Percentiles rank a stretch among this genome's conserved stretches.
These are phyloP conservation scores for Hemileccinum rubropunctum DNA, from an alignment of 768 basidiomycete species.

Conservation along the genomic window DNA sequence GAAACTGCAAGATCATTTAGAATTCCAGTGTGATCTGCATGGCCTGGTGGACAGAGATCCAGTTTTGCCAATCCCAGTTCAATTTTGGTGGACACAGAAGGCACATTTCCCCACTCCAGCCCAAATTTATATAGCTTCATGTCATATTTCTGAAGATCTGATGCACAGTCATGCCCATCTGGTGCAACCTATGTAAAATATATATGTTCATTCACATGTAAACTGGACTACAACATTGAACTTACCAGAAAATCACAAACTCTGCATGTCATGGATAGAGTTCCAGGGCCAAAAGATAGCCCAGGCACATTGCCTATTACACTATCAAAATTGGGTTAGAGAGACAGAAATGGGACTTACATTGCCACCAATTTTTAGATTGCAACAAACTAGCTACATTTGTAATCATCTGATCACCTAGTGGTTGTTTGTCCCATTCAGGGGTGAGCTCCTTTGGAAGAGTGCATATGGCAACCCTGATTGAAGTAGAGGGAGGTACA, in stretches of 20 bases:
- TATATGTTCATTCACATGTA: not conserved
- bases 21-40: not conserved
- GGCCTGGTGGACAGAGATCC: not conserved
- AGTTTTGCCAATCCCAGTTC: not conserved
- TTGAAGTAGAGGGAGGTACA: not conserved
- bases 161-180: not conserved
- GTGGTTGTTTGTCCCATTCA: not conserved
- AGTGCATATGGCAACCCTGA: not conserved
- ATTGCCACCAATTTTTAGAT: too few species aligned
- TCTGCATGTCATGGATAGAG: not conserved
- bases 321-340: not conserved
- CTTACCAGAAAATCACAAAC: not conserved
- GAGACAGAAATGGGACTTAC: not conserved
- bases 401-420: not conserved
- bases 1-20: not conserved
- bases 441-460: not conserved
- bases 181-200: not conserved
- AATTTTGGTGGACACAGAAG: not conserved
- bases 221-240: not conserved
- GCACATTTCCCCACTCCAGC: not conserved
- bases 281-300: not conserved
- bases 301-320: not conserved
- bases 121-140: not conserved
- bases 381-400: not conserved
- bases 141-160: not conserved